Conservation (phyloP, 768 basidiomycete genomes). For the Tricholoma sp. region DNA sequence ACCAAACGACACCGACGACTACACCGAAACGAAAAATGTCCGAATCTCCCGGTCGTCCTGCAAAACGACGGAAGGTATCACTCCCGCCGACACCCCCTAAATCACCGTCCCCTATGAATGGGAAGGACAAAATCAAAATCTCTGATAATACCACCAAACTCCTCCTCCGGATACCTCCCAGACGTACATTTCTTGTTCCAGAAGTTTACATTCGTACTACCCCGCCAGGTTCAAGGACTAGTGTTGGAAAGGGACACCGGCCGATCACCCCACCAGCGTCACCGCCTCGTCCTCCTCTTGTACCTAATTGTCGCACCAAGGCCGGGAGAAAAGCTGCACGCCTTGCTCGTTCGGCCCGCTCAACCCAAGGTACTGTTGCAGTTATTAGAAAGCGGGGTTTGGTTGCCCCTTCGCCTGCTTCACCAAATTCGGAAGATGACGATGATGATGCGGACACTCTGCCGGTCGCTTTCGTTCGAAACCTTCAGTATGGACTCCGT, state of each 20-base stretch:
- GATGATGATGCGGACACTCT: constrained; percentile 8
- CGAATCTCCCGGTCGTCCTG: constrained; percentile 2
- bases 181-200: constrained; percentile 2
- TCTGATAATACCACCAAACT: constrained; percentile 1
- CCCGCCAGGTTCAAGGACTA: constrained; percentile 1
- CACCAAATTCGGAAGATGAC: constrained; percentile 1
- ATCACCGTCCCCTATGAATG: constrained; percentile 6
- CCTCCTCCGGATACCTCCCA: constrained; percentile 12
- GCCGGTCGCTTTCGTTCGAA: constrained; percentile 14
- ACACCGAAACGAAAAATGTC: constrained; percentile 9
- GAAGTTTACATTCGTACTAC: constrained; percentile 13
- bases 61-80: constrained; percentile 14
- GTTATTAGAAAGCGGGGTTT: not conserved
- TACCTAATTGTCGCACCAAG: constrained; percentile 9
- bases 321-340: constrained; percentile 11
- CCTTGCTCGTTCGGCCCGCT: not conserved
- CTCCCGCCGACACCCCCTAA: constrained; percentile 14
- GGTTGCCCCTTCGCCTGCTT: not conserved
- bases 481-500: constrained; percentile 16
- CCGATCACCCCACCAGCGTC: constrained; percentile 15
- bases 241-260: constrained; percentile 2
- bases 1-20: constrained; percentile 4
- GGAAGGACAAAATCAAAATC: not conserved
- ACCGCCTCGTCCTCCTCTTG: constrained; percentile 2
- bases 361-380: not conserved